Percentiles rank a stretch among this genome's conserved stretches.
Evolutionary conservation across 2,329 filamentous ascomycete genomes (phyloP).

Genomic region (Sporothrix globosa): DNA sequence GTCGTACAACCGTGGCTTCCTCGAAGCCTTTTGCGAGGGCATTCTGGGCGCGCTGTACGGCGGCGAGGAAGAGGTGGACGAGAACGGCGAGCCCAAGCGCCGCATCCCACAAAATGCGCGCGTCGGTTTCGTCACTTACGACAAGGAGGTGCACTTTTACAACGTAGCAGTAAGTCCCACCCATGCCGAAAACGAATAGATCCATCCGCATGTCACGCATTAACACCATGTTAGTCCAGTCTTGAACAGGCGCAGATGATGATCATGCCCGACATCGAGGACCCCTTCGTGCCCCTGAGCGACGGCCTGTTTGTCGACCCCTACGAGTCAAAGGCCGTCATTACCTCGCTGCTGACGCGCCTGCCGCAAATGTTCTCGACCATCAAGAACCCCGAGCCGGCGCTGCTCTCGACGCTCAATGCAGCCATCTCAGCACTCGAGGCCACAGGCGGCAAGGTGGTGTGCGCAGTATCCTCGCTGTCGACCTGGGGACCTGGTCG

Average conservation of each 20-base stretch:
- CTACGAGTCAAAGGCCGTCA: conserved; percentile 79
- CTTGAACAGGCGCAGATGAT: conserved; percentile 94
- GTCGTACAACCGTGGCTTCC: conserved; percentile 84
- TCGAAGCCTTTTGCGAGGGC: conserved; percentile 88
- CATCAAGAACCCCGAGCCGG: conserved; percentile 88
- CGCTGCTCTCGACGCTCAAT: conserved; percentile 80
- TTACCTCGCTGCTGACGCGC: conserved; percentile 80
- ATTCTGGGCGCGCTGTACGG: conserved; percentile 85
- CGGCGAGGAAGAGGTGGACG: conserved; percentile 56
- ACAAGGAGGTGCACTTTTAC: conserved; percentile 97
- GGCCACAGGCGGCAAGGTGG: conserved; percentile 86
- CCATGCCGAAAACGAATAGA: too few species aligned
- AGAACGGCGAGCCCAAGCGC: conserved; percentile 58
- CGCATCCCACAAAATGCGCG: conserved; percentile 77
- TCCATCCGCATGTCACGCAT: too few species aligned
- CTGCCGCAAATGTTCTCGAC: conserved; percentile 85
- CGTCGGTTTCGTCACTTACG: conserved; percentile 93
- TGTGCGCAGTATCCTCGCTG: conserved; percentile 84
- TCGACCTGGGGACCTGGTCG: conserved; percentile 90
- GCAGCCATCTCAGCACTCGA: conserved; percentile 82
- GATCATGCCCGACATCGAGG: conserved; percentile 96
- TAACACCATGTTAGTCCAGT: conserved; percentile 55
- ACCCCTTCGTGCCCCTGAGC: conserved; percentile 90
- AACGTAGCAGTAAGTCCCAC: conserved; percentile 73
- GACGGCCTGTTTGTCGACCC: conserved; percentile 95